These are phyloP conservation scores for Coelastrella sp. DNA, from an alignment of 139 green algal species.

Conservation along the genomic window DNA sequence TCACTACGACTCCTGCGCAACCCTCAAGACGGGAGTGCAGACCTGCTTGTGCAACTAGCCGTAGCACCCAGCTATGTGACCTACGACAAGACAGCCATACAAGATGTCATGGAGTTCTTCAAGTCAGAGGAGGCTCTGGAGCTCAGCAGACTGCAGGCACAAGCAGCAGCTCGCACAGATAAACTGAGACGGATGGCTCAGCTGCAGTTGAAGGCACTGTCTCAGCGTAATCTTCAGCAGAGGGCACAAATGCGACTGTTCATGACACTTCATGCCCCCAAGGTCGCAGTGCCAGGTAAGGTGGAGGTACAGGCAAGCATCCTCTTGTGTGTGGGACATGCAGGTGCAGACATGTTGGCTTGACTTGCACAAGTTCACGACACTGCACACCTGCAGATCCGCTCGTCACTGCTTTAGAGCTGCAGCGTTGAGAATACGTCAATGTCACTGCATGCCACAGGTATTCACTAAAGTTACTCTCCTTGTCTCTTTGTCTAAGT, in stretches of 20 bases:
- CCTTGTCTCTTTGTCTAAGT: no score
- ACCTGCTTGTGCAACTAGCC: conserved; percentile 68
- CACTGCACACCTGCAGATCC: no score
- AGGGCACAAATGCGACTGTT: conserved; percentile 67
- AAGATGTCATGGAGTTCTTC: conserved; percentile 84
- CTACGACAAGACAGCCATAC: conserved; percentile 71
- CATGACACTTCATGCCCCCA: conserved; percentile 87
- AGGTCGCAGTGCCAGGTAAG: conserved; percentile 70
- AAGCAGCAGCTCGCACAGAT: conserved; percentile 59
- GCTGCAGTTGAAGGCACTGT: conserved; percentile 66
- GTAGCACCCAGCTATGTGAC: conserved; percentile 86
- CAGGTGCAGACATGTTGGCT: no score
- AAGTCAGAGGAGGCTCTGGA: conserved; percentile 30
- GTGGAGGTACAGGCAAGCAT: no score
- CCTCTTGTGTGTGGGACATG: no score
- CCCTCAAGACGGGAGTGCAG: conserved; percentile 81
- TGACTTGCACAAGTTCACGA: no score
- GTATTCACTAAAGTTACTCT: no score
- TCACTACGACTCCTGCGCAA: conserved; percentile 63
- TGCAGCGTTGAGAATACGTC: no score
- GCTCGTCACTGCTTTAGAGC: no score
- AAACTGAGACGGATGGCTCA: conserved; percentile 63
- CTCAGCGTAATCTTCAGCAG: conserved; percentile 48
- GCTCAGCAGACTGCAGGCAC: conserved; percentile 55
- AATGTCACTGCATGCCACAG: no score